Evolutionary conservation across 169 alveolate species (phyloP), one percentile per base, ranked within the genome.

Genomic region (Babesia divergens): DNA sequence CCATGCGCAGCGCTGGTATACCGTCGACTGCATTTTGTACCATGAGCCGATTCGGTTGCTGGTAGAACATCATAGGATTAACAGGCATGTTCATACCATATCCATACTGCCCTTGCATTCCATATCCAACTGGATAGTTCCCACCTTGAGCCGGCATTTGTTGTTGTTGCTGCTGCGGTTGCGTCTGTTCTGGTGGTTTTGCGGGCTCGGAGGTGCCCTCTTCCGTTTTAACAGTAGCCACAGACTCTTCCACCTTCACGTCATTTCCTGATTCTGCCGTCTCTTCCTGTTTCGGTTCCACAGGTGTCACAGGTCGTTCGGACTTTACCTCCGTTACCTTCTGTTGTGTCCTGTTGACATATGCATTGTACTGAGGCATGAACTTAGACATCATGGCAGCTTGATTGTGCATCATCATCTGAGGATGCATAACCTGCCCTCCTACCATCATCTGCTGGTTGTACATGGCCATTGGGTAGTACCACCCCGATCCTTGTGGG

Each of bases 341-440:
- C 18, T 43, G 62, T 40, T 77, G 86, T 42, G 47, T 44, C 35
- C 86, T 40, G 64, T 68, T 64, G 31, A 77, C 24, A 53, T 77
- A 77, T n/a, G 86, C 86, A 60, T 68, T 77, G 58, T 77, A 77
- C 40, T 77, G 86, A 13, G 86, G 86, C 81, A 77, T 65, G 29
- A 77, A 77, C 55, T 69, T 66, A 29, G 83, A 80, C 70, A 64
- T 65, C 77, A 51, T 34, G 32, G 77, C 67, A n/a, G 65, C 65
- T 37, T 47, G 77, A 38, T 66, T 49, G 29, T 66, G 26, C 65
- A 62, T 62, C 88, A 80, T 80, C 72, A 62, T 60, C 31, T 58
- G 74, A 11, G 62, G 77, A 51, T 62, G 86, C 82, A 77, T 62
- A 53, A 62, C 64, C 44, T 50, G 79, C 43, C 68, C 69, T 6